A percentile compares a stretch with the other conserved stretches of the same genome.
Evolutionary conservation across 345 rosid species (phyloP).

Genomic region (Pistacia integerrima): DNA sequence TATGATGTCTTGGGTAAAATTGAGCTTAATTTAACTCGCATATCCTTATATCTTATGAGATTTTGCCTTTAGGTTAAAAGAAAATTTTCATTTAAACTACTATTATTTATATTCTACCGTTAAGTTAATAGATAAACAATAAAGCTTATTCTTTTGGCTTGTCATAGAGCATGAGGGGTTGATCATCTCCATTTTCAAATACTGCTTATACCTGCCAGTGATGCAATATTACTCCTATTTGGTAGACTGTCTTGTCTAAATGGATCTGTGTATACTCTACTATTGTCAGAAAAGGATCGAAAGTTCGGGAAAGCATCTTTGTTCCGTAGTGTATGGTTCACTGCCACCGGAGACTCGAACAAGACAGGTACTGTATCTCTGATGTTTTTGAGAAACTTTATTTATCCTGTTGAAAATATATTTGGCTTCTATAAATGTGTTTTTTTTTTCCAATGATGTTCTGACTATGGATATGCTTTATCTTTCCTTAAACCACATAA

Average conservation of each 20-base stretch:
- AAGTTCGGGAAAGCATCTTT: conserved; percentile 64
- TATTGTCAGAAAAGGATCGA: conserved; percentile 62
- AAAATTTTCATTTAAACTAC: background rate
- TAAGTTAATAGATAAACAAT: conserved; percentile 1
- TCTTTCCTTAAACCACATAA: background rate
- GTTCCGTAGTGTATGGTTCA: conserved; percentile 96
- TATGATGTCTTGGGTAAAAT: background rate
- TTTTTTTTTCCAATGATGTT: background rate
- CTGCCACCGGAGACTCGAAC: conserved; percentile 94
- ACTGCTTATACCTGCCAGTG: background rate
- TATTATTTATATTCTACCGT: background rate
- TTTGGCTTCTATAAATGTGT: conserved; percentile 1
- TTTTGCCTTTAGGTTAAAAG: background rate
- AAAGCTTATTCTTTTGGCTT: background rate
- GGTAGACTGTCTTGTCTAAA: conserved; percentile 17
- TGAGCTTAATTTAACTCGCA: background rate
- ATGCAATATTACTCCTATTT: conserved; percentile 6
- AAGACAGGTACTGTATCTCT: conserved; percentile 66
- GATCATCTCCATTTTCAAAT: background rate
- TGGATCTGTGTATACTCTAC: conserved; percentile 8
- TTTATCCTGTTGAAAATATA: background rate
- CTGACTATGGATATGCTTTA: background rate
- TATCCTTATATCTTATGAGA: background rate
- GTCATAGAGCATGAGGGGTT: background rate
- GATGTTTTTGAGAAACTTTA: conserved; percentile 20